Percentiles rank a stretch among this genome's conserved stretches.
phyloP scores from a whole-genome alignment of 345 rosid species.

The Eucalyptus camaldulensis region DNA sequence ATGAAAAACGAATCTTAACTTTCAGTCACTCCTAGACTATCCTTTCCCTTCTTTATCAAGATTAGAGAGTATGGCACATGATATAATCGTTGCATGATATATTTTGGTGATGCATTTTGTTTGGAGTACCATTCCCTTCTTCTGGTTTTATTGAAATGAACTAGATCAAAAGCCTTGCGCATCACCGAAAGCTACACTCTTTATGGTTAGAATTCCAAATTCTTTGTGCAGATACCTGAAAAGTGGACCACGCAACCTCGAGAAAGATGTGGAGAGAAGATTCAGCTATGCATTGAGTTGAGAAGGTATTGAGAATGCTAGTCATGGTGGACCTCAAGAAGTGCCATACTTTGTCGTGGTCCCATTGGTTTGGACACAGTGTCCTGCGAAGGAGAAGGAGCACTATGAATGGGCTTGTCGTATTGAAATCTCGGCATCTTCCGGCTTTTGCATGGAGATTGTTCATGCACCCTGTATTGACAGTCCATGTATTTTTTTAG shows the following conservation, averaged over 20 bases:
- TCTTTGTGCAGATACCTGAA: conserved; percentile 53
- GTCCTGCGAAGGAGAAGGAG: neutral
- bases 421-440: neutral
- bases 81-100: neutral
- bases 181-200: neutral
- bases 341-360: neutral
- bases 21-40: neutral
- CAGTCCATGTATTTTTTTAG: neutral
- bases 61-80: neutral
- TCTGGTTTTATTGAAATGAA: neutral
- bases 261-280: conserved; percentile 86
- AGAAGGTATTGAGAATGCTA: conserved; percentile 82
- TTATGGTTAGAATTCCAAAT: neutral
- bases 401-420: neutral
- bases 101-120: neutral
- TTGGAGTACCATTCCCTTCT: neutral
- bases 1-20: neutral
- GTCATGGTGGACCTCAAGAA: conserved; percentile 74
- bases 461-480: neutral
- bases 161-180: neutral
- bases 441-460: neutral
- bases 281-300: conserved; percentile 88
- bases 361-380: neutral
- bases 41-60: neutral
- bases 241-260: conserved; percentile 79